phyloP scores from a whole-genome alignment of 2,329 filamentous ascomycete genomes.

The Magnaporthales sp. region DNA sequence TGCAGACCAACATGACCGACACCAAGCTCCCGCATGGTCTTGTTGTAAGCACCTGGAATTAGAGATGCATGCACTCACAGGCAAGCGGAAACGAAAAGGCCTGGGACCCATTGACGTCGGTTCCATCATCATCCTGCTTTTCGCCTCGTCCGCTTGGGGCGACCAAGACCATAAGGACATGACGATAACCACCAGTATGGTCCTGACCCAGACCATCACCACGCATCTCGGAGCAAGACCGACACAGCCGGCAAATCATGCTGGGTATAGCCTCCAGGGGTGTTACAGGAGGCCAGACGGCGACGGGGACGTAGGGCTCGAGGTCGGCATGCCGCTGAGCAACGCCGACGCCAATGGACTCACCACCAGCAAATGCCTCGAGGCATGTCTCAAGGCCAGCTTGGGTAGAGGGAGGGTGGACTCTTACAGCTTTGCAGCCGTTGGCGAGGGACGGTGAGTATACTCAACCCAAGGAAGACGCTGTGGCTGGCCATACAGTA shows the following conservation, averaged over 20 bases:
- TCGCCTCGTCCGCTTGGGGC: neutral
- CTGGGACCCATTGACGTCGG: neutral
- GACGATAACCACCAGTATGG: neutral
- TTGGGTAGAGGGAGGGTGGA: neutral
- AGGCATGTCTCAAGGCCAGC: neutral
- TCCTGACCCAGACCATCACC: neutral
- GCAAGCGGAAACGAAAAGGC: neutral
- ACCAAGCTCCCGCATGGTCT: neutral
- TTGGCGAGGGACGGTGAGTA: conserved; percentile 1
- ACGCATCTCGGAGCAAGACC: neutral
- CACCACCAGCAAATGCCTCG: neutral
- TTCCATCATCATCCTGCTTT: neutral
- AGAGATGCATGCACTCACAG: neutral
- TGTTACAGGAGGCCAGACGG: neutral
- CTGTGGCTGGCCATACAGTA: neutral
- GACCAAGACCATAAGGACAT: neutral
- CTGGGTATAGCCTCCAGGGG: conserved; percentile 1
- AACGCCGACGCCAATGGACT: neutral
- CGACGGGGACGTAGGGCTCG: neutral
- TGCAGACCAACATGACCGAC: neutral
- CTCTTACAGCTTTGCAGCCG: neutral
- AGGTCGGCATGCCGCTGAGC: neutral
- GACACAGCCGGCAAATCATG: neutral
- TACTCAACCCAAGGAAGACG: neutral
- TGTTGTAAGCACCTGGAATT: neutral